Evolutionary conservation across 805 yeast genomes (phyloP), one percentile per base, ranked within the genome.

Genomic region (Candida verbasci): DNA sequence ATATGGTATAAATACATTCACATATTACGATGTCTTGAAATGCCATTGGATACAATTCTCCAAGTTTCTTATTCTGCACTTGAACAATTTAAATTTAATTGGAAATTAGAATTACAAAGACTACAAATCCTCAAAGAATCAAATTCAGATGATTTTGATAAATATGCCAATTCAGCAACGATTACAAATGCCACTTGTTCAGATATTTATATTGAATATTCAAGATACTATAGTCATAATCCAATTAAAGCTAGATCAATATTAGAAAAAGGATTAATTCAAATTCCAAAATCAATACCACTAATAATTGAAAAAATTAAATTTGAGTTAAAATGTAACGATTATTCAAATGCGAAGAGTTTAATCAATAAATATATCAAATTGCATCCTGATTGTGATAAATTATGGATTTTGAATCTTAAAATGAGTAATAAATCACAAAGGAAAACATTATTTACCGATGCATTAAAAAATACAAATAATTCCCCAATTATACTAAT

Each of bases 401-500:
- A 52, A 3, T 49, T 91, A 6, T 87, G 96, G 96, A 54, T 73
- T 2, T 79, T 76, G 43, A 68, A 76, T 35, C 65, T 91, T 10
- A 52, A 58, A 9, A 51, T 67, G 43, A 53, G 72, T 38, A 56
- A 68, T 35, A 68, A 69, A 55, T 60, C 82, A 33, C 62, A 76
- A 47, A 63, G 75, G 49, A 72, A 78, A 55, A 74, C 75, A 12
- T 62, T 75, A 6, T 79, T 83, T 35, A 68, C 79, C 17, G 85
- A 81, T 47, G 95, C 96, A 0, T 64, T 91, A 43, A 75, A 72
- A 39, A 68, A 68, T 9, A 84, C 95, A 0, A 62, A 72, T 29
- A 82, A 82, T 43, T 68, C 80, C 34, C 68, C 81, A 0, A 41
- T 66, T 12, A 73, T 91, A 1, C 60, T 89, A 9, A 46, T 75